Percentiles rank a stretch among this genome's conserved stretches.
phyloP scores from a whole-genome alignment of 805 yeast species.

The Jamesozyma spencerorum region DNA sequence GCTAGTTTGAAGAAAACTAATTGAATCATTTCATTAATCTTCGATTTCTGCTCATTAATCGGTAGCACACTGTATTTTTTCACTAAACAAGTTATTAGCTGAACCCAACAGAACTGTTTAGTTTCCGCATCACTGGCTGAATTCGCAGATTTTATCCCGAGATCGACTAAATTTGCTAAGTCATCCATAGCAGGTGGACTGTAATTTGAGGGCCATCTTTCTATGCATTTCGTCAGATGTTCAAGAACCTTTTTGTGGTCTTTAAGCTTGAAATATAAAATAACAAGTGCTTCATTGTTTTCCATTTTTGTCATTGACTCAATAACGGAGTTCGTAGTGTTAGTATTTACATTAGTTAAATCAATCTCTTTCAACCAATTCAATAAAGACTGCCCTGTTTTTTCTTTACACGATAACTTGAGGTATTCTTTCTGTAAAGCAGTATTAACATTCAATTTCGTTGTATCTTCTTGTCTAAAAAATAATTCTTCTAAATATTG shows the following conservation, averaged over 20 bases:
- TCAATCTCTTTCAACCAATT: conserved; percentile 13
- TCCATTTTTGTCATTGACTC: conserved; percentile 6
- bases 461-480: neutral
- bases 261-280: conserved; percentile 12
- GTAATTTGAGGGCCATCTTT: conserved; percentile 9
- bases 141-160: conserved; percentile 12
- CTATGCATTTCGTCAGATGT: conserved; percentile 12
- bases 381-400: conserved; percentile 6
- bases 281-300: conserved; percentile 15
- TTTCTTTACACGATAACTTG: conserved; percentile 12
- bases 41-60: neutral
- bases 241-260: conserved; percentile 14
- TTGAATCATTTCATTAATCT: conserved; percentile 14
- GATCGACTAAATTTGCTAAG: conserved; percentile 6
- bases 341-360: conserved; percentile 9
- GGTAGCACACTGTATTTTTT: conserved; percentile 3
- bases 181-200: conserved; percentile 2
- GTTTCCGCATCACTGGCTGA: conserved; percentile 2
- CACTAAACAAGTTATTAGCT: conserved; percentile 17
- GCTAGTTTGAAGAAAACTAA: conserved; percentile 18
- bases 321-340: conserved; percentile 7
- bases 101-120: conserved; percentile 17
- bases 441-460: neutral
- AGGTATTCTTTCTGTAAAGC: conserved; percentile 12
- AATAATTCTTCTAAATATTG: conserved; percentile 17